Evolutionary conservation across 2,329 filamentous ascomycete species (phyloP), one percentile per base, ranked within the genome.

Genomic region (Nigrospora sphaerica): DNA sequence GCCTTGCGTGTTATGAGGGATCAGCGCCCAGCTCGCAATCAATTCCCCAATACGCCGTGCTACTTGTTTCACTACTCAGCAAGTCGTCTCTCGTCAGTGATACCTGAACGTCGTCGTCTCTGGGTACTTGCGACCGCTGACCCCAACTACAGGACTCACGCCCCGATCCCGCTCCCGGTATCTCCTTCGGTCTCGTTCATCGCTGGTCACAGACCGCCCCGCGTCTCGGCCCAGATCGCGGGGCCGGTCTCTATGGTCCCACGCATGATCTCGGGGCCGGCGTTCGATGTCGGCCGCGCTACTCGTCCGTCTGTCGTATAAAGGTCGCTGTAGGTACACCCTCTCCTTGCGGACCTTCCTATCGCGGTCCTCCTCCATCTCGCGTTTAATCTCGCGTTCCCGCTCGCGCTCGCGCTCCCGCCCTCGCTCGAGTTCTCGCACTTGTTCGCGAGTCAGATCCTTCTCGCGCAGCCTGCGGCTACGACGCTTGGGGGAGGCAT

Each of bases 281-380:
- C 58, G 49, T 23, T 60, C 61, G 12, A 55, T 39, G 42, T 63
- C 61, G 4, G 57, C 51, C 31, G 62, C 60, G 40, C 61, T 63
- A 40, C 60, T 63, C 2, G 60, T 56, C 43, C 61, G 53, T 36
- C 59, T 54, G n/a, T 47, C 52, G 23, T 52, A 28, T 6, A 44
- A 42, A 12, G 61, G 60, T 10, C 58, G 56, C 3, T 17, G 43
- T 28, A 62, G 44, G 51, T 61, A 58, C 13, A 42, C 52, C n/a
- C 54, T 56, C 39, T 57, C 58, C 31, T 54, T 52, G 6, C 59
- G 53, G 11, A 46, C 52, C 31, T 51, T 53, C 31, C 57, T 57
- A 19, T 62, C 57, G 3, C 57, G 42, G 36, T 62, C 60, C 23
- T 58, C 54, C 19, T 39, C 46, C 3, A 34, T 13, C 40, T 44